These are phyloP conservation scores for Podila horticola DNA, from an alignment of 192 early-diverging fungal genomes.

Conservation along the genomic window DNA sequence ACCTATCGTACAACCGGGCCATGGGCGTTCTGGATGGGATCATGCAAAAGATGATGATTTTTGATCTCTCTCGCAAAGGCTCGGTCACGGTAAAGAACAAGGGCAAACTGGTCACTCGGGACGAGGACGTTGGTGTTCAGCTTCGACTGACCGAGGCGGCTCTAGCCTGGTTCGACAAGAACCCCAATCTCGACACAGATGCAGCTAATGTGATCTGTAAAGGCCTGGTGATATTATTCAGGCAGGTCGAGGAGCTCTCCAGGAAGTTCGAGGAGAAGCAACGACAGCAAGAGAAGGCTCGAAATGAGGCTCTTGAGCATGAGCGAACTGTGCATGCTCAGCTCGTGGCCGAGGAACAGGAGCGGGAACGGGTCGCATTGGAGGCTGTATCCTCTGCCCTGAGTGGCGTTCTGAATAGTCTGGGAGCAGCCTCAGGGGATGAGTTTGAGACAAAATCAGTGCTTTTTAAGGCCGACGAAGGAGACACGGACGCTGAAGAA, in stretches of 20 bases:
- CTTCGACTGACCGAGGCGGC: slow-evolving; percentile 51
- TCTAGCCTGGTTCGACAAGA: slow-evolving; percentile 53
- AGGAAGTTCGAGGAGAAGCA: slow-evolving; percentile 47
- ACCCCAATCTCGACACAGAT: slow-evolving; percentile 52
- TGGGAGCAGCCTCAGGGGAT: slow-evolving; percentile 23
- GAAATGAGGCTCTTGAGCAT: slow-evolving; percentile 8
- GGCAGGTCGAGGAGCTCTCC: slow-evolving; percentile 42
- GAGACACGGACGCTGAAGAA: slow-evolving; percentile 47
- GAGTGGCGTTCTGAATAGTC: slow-evolving; percentile 27
- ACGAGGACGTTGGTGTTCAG: slow-evolving; percentile 43
- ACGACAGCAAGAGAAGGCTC: slow-evolving; percentile 20
- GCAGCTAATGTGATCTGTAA: slow-evolving; percentile 47
- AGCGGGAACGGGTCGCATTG: slow-evolving; percentile 34
- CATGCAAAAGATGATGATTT: slow-evolving; percentile 58
- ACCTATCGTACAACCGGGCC: slow-evolving; percentile 41
- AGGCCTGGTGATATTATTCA: slow-evolving; percentile 42
- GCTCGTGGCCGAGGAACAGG: slow-evolving; percentile 21
- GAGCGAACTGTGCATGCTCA: slow-evolving; percentile 13
- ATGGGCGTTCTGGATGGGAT: slow-evolving; percentile 51
- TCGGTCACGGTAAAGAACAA: slow-evolving; percentile 42
- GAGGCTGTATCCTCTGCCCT: slow-evolving; percentile 42
- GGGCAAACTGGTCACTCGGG: slow-evolving; percentile 29
- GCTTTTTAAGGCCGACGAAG: slow-evolving; percentile 39
- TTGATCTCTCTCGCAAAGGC: slow-evolving; percentile 50
- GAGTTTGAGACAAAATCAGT: slow-evolving; percentile 43